phyloP scores from a whole-genome alignment of 2,329 filamentous ascomycete genomes.

The Fusarium brevicatenulatum region DNA sequence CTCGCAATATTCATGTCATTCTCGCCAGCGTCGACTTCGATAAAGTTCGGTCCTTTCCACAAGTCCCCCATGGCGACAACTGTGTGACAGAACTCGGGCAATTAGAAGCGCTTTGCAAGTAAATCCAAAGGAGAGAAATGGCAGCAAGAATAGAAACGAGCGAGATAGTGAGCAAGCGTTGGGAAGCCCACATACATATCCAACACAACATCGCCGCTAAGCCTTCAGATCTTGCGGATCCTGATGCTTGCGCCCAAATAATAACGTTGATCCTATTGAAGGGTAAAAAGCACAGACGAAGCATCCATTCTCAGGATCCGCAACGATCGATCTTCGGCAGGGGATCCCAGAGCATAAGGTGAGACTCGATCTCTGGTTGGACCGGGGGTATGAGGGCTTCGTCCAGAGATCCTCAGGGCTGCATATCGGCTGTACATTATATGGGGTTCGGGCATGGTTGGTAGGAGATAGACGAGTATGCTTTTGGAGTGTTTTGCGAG shows the following conservation, averaged over 20 bases:
- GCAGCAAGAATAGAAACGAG: background rate
- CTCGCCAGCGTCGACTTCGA: slow-evolving; percentile 15
- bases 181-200: slow-evolving; percentile 32
- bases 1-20: slow-evolving; percentile 45
- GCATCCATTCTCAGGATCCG: slow-evolving; percentile 36
- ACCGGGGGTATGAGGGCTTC: background rate
- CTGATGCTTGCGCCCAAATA: background rate
- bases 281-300: slow-evolving; percentile 21
- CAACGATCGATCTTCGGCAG: slow-evolving; percentile 33
- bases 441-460: background rate
- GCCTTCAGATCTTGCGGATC: slow-evolving; percentile 8
- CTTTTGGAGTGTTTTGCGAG: background rate
- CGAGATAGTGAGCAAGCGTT: background rate
- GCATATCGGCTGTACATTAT: background rate
- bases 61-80: slow-evolving; percentile 29
- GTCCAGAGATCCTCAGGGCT: background rate
- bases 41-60: slow-evolving; percentile 27
- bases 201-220: slow-evolving; percentile 21
- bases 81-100: background rate
- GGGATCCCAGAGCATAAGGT: slow-evolving; percentile 11
- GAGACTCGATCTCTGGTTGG: slow-evolving; percentile 18
- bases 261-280: slow-evolving; percentile 3
- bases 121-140: background rate
- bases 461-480: background rate
- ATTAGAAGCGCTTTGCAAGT: background rate